Evolutionary conservation across 164 flowering plant species (phyloP).

Genomic region (Dillenia turbinata): DNA sequence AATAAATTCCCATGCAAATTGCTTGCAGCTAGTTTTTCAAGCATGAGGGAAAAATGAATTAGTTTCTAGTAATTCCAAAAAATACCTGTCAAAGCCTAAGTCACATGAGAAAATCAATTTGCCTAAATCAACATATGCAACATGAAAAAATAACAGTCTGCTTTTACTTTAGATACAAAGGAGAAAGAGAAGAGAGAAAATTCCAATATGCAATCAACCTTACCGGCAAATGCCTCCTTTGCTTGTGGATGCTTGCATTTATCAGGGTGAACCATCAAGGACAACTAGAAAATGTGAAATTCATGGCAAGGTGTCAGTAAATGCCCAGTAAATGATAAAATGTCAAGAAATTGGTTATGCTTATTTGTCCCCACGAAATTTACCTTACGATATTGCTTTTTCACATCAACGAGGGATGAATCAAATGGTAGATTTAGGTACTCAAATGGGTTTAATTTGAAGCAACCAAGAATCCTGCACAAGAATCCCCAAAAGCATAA

Average conservation of each 20-base stretch:
- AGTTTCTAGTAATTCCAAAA: no score
- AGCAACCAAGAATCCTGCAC: constrained; percentile 92
- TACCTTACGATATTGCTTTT: constrained; percentile 96
- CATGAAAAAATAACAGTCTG: no score
- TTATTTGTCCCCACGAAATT: neutral
- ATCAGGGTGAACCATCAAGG: constrained; percentile 96
- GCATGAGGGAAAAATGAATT: no score
- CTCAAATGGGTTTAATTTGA: constrained; percentile 94
- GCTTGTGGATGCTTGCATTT: constrained; percentile 99
- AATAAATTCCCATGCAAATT: no score
- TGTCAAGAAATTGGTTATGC: neutral
- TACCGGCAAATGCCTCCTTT: constrained; percentile 94
- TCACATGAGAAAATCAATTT: no score
- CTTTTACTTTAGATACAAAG: neutral
- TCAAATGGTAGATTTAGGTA: constrained; percentile 75
- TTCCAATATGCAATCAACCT: neutral
- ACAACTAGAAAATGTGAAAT: constrained; percentile 44
- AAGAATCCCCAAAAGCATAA: neutral
- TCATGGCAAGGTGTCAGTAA: constrained; percentile 3
- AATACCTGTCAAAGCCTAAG: no score
- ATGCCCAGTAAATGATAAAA: neutral
- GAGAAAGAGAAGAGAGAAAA: neutral
- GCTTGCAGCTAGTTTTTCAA: no score
- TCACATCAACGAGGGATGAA: constrained; percentile 71
- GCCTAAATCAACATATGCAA: no score